Base-by-base conservation (phyloP, 768 basidiomycete species). In the Pleurotus giganteus region DNA sequence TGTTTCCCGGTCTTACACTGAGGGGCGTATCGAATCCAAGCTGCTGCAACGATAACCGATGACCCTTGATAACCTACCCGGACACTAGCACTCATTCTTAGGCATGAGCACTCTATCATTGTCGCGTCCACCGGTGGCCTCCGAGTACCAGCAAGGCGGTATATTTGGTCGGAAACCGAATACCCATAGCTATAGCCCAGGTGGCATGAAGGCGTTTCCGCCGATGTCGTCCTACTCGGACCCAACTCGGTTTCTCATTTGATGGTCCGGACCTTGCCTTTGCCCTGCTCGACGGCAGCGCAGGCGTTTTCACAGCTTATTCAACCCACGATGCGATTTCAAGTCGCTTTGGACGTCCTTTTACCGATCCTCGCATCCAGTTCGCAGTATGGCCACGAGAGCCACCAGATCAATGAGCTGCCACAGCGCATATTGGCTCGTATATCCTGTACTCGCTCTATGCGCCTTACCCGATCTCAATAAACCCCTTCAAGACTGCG, bases 361-460 rank as follows among this genome's bases (percentile, higher is more conserved):
- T 74, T 91, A 68, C 89, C 89, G 12, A 72, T 88, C 62, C 79
- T 91, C 62, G 86, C 81, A 64, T 69, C 74, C 9, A 76, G 63
- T 67, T 43, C 39, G 13, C 72, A 72, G 57, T 68, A 75, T 54
- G 73, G 73, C 57, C 82, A 88, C 72, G 86, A 51, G n/a, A 23
- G n/a, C n/a, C n/a, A 17, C 8, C 49, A 11, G 31, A 37, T 15
- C 49, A 51, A 57, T 53, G 61, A 89, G 88, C 80, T 86, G 62
- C 76, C 85, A 43, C 82, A 85, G 60, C 82, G 89, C 54, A 89
- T 91, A 61, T 78, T 91, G 59, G 88, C 85, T 57, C 88, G 17
- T 91, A 88, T 69, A 84, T 91, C 65, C 76, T 91, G 57, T 89
- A 88, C 71, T 84, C 87, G 41, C 75, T 91, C 59, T 91, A 91